Base-by-base conservation (phyloP, 2,329 filamentous ascomycete genomes). In the Pestalotiopsis fici region DNA sequence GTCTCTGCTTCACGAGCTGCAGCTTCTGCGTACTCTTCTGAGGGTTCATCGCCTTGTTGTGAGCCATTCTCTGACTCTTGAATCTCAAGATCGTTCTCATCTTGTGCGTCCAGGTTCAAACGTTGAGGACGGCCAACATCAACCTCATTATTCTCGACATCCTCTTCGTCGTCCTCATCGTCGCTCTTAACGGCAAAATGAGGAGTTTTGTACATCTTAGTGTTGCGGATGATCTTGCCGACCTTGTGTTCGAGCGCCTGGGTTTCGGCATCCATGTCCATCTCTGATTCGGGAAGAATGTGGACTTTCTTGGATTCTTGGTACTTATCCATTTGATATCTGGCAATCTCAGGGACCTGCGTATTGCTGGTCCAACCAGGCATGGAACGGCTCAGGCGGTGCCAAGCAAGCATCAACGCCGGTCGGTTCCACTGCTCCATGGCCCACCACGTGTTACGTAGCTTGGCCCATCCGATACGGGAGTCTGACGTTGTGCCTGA, bases 401-500 rank as follows among this genome's bases (percentile, higher is more conserved):
- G 71, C 75, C 75, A 78, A n/a, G 71, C 73, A 3, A 78, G 23
- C 68, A 78, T 75, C 0, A 78, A 43, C 11, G 72, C 69, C 9
- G 75, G 69, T 3, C 75, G 71, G 0, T 69, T 65, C 72, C 73
- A 77, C 39, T 54, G 39, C 13, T 67, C 66, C 9, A 63, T 37
- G 13, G 55, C 62, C 65, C 37, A 71, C 27, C 31, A 57, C 13
- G 15, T 21, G 28, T 28, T 12, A 66, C 55, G 50, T 23, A 78
- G 50, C 56, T 73, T 76, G 7, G 70, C 66, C 76, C 76, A 78
- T 1, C 76, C 74, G 55, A 78, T 78, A 18, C 76, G 76, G 39
- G 70, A 73, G 11, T 76, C 73, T 3, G 71, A 69, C 21, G 68
- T 71, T 3, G 68, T 71, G 28, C 68, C 69, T 7, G 60, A 70